Evolutionary conservation across 768 basidiomycete genomes (phyloP).

Genomic region (Lentinula raphanica): DNA sequence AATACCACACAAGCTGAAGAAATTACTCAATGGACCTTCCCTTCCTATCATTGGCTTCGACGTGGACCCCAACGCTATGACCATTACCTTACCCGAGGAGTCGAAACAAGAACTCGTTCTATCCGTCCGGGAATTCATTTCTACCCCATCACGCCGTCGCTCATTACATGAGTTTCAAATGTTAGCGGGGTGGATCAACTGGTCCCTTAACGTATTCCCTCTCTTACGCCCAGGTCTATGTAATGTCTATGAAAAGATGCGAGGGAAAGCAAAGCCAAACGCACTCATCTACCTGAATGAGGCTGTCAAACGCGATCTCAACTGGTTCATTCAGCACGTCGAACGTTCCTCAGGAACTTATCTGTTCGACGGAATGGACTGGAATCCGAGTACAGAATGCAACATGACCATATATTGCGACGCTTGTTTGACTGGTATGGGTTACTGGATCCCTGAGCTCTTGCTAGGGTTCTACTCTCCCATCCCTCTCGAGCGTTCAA

Average conservation of each 20-base stretch:
- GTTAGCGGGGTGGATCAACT: constrained; percentile 20
- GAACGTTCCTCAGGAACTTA: constrained; percentile 8
- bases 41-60: constrained; percentile 24
- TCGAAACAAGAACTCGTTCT: neutral
- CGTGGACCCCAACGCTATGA: constrained; percentile 17
- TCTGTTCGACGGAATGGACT: constrained; percentile 13
- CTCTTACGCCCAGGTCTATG: constrained; percentile 18
- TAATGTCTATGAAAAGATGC: constrained; percentile 19
- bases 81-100: constrained; percentile 6
- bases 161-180: constrained; percentile 11
- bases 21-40: constrained; percentile 19
- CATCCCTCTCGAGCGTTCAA: neutral
- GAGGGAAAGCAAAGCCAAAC: constrained; percentile 13
- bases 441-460: constrained; percentile 6
- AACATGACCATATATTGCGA: constrained; percentile 7
- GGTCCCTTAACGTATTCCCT: constrained; percentile 24
- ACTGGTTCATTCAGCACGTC: constrained; percentile 15
- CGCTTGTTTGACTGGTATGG: constrained; percentile 1
- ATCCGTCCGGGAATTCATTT: neutral
- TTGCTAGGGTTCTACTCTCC: constrained; percentile 18
- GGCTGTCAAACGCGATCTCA: constrained; percentile 12
- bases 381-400: constrained; percentile 10
- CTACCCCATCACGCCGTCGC: neutral
- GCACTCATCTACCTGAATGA: constrained; percentile 14
- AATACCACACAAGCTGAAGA: constrained; percentile 22